These are phyloP conservation scores for Musa itinerans DNA, from an alignment of 176 grass and related monocot genomes.

Conservation along the genomic window DNA sequence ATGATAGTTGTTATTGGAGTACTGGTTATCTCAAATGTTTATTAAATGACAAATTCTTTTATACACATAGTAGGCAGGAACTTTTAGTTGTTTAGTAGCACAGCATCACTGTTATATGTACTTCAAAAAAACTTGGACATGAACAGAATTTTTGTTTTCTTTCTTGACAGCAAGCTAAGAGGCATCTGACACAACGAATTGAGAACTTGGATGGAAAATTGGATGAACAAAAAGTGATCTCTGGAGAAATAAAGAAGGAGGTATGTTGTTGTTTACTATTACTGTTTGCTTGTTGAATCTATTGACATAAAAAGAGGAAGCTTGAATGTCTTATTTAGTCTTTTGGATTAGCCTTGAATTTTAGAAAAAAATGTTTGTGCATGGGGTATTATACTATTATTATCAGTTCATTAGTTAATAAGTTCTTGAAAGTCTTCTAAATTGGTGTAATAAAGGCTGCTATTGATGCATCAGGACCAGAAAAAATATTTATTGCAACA, in stretches of 20 bases:
- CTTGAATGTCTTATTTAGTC: not conserved
- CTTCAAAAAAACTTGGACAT: too few species aligned
- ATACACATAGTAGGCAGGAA: too few species aligned
- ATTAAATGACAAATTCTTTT: too few species aligned
- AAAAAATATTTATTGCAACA: too few species aligned
- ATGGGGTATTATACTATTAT: not conserved
- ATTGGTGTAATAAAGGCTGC: not conserved
- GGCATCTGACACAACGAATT: slow-evolving; percentile 87
- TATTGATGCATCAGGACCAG: not conserved
- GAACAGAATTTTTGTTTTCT: not conserved
- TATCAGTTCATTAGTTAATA: not conserved
- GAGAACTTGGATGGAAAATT: slow-evolving; percentile 93
- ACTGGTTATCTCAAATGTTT: too few species aligned
- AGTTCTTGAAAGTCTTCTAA: not conserved
- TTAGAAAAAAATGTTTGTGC: not conserved
- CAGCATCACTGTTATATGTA: too few species aligned
- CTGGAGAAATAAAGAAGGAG: slow-evolving; percentile 67
- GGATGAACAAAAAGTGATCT: slow-evolving; percentile 89
- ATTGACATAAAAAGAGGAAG: not conserved
- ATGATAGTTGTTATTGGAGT: too few species aligned
- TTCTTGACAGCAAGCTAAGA: slow-evolving; percentile 71
- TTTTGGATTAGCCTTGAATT: not conserved
- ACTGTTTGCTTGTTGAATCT: not conserved
- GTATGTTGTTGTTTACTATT: too few species aligned
- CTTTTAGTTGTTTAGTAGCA: too few species aligned